These are phyloP conservation scores for Eleusine indica DNA, from an alignment of 176 grass and related monocot genomes.

Conservation along the genomic window DNA sequence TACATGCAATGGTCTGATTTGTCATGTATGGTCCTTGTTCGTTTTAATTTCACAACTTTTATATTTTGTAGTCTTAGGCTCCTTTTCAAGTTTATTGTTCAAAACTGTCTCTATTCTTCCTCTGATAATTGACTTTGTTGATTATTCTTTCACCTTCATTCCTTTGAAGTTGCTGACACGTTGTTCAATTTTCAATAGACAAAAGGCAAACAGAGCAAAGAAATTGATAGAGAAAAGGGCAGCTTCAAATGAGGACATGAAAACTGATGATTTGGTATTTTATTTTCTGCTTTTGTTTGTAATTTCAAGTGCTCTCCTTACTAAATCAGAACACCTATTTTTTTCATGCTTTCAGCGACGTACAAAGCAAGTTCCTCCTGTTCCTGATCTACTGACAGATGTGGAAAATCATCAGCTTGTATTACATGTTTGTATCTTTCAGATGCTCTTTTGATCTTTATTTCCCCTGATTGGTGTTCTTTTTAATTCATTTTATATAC, in stretches of 20 bases:
- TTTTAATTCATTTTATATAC: background rate
- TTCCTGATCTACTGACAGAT: constrained; percentile 66
- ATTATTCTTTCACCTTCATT: background rate
- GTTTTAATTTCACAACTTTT: constrained; percentile 2
- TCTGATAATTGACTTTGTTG: background rate
- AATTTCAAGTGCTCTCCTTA: constrained; percentile 7
- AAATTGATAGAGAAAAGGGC: constrained; percentile 72
- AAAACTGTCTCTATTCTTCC: background rate
- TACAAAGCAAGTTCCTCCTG: constrained; percentile 79
- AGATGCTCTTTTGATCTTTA: background rate
- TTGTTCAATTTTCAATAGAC: constrained; percentile 37
- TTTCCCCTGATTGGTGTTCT: background rate
- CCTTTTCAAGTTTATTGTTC: background rate
- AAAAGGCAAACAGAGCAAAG: constrained; percentile 85
- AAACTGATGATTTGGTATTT: constrained; percentile 53
- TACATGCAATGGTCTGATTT: background rate
- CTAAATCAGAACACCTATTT: background rate
- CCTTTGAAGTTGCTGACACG: constrained; percentile 4
- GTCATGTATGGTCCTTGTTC: background rate
- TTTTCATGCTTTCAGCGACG: constrained; percentile 47
- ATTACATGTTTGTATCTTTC: constrained; percentile 63
- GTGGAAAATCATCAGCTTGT: constrained; percentile 69
- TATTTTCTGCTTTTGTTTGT: constrained; percentile 22
- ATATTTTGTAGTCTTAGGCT: background rate
- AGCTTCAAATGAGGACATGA: constrained; percentile 68